phyloP scores from a whole-genome alignment of 106 monocot genomes.

The Phalaenopsis aphrodite region DNA sequence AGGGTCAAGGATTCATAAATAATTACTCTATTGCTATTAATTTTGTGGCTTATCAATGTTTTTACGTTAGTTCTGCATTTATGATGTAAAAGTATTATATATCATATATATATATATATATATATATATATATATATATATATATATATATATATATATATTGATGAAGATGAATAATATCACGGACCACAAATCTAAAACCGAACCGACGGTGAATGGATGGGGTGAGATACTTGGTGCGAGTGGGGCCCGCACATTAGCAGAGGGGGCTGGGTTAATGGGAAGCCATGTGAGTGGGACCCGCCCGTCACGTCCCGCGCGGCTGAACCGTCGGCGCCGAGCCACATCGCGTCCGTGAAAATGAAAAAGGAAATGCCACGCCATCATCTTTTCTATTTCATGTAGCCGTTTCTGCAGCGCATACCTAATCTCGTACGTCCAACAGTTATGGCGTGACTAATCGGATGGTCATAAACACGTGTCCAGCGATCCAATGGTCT shows the following conservation, averaged over 20 bases:
- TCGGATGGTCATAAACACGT: neutral
- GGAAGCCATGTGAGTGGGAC: constrained; percentile 1
- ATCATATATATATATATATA: neutral
- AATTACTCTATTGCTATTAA: too few relatives aligned
- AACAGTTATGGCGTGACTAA: neutral
- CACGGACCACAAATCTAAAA: too few relatives aligned
- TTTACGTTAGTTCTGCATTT: too few relatives aligned
- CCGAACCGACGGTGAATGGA: too few relatives aligned
- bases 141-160: neutral
- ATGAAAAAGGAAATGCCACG: neutral
- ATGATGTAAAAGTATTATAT: too few relatives aligned
- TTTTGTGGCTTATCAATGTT: too few relatives aligned
- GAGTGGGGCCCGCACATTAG: constrained; percentile 4
- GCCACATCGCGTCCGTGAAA: constrained; percentile 5
- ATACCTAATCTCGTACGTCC: neutral
- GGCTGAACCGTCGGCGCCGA: constrained; percentile 19
- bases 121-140: neutral
- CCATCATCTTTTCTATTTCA: neutral
- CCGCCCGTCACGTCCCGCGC: constrained; percentile 21
- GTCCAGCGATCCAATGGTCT: neutral
- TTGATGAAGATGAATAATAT: too few relatives aligned
- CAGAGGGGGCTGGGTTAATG: too few relatives aligned
- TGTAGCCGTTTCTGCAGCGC: neutral
- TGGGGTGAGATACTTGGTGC: neutral
- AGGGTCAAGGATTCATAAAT: too few relatives aligned